Conservation (phyloP, 176 grass and related monocot species). For the Hyparrhenia diplandra region DNA sequence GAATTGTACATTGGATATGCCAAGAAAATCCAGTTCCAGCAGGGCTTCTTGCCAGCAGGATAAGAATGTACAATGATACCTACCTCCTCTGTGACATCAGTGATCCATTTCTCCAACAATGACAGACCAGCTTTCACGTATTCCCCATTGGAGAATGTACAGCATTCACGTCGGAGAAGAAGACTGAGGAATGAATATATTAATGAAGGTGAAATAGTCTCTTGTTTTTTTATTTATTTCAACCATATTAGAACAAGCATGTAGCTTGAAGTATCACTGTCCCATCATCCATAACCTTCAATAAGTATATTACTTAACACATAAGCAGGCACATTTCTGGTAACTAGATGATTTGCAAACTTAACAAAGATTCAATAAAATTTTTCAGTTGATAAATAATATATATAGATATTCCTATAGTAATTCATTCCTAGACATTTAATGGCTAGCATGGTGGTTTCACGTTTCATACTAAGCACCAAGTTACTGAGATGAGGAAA, state of each 20-base stretch:
- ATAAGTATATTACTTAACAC: background rate
- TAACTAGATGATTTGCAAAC: background rate
- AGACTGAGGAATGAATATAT: constrained; percentile 45
- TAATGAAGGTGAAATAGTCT: constrained; percentile 16
- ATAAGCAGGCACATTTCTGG: background rate
- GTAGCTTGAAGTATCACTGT: constrained; percentile 2
- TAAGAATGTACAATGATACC: constrained; percentile 13
- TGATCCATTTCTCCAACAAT: constrained; percentile 92
- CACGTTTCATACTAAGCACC: background rate
- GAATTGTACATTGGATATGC: background rate
- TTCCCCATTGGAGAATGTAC: constrained; percentile 95
- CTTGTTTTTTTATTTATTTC: background rate
- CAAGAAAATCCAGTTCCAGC: constrained; percentile 5
- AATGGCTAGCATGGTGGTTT: background rate
- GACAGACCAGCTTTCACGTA: constrained; percentile 92
- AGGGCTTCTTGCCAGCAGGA: constrained; percentile 1
- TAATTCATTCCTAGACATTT: background rate
- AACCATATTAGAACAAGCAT: background rate
- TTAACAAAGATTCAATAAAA: background rate
- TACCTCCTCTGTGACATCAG: constrained; percentile 85
- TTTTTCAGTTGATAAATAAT: background rate
- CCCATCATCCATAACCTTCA: background rate
- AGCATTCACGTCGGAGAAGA: constrained; percentile 92
- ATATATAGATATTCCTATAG: background rate
- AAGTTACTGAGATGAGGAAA: constrained; percentile 15